phyloP scores from a whole-genome alignment of 768 basidiomycete species.

The Suillus brevipes region DNA sequence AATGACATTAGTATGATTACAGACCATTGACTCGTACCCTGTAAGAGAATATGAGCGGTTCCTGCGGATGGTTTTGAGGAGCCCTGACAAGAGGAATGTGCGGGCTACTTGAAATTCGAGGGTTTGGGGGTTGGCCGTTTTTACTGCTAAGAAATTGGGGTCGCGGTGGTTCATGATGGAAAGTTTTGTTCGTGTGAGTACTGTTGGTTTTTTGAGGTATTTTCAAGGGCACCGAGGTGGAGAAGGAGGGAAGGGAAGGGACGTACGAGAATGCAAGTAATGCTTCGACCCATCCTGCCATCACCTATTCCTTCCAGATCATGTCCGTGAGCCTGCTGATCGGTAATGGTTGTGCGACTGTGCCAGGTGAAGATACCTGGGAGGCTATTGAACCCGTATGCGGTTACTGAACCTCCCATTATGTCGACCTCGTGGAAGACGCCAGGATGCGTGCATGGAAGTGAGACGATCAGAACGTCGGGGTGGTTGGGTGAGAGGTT shows the following conservation, averaged over 20 bases:
- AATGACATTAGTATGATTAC: not conserved
- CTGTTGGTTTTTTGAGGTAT: constrained; percentile 39
- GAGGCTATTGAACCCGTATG: constrained; percentile 97
- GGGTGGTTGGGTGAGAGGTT: constrained; percentile 59
- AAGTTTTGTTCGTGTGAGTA: constrained; percentile 99
- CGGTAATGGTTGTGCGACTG: constrained; percentile 88
- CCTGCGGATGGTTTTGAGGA: constrained; percentile 91
- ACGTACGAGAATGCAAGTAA: constrained; percentile 86
- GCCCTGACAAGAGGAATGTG: constrained; percentile 91
- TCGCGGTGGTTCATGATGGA: constrained; percentile 87
- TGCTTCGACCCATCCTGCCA: constrained; percentile 95
- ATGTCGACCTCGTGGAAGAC: constrained; percentile 98
- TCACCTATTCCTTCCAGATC: constrained; percentile 85
- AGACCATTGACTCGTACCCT: not conserved
- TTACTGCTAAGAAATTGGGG: constrained; percentile 78
- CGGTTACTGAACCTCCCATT: constrained; percentile 97
- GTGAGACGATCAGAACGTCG: constrained; percentile 72
- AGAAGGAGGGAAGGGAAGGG: not conserved
- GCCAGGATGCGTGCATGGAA: constrained; percentile 94
- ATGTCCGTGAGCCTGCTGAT: constrained; percentile 90
- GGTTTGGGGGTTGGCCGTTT: constrained; percentile 96
- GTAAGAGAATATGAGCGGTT: not conserved
- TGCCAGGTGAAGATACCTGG: constrained; percentile 90
- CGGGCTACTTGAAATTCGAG: constrained; percentile 98
- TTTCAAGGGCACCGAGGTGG: not conserved